Evolutionary conservation across 345 rosid species (phyloP).

Genomic region (Chamaenerion angustifolium): DNA sequence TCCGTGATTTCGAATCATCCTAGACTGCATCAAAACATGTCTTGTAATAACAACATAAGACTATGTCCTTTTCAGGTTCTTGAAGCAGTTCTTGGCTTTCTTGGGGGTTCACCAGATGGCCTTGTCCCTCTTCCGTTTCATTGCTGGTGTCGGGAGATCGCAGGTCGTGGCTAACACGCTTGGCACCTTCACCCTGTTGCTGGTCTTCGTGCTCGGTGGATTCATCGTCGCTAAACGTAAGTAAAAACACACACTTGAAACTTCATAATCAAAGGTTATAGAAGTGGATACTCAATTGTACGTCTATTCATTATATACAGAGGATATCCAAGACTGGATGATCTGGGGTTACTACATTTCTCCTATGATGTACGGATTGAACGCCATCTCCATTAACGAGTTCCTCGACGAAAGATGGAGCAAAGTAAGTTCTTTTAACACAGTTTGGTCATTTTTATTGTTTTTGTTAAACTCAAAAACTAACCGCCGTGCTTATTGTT

Average conservation of each 20-base stretch:
- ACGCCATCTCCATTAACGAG: conserved; percentile 20
- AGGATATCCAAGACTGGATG: conserved; percentile 12
- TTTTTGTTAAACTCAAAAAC: too few relatives aligned
- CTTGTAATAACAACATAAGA: background rate
- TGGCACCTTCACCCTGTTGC: conserved; percentile 30
- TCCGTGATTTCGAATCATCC: too few relatives aligned
- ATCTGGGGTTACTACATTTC: conserved; percentile 19
- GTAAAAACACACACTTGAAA: conserved; percentile 10
- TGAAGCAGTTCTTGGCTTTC: conserved; percentile 35
- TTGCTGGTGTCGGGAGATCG: conserved; percentile 40
- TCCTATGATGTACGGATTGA: conserved; percentile 21
- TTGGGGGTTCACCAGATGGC: conserved; percentile 34
- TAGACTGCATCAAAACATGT: too few relatives aligned
- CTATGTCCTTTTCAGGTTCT: conserved; percentile 17
- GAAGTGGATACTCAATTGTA: background rate
- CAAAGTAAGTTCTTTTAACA: conserved; percentile 9
- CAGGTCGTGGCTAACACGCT: conserved; percentile 33
- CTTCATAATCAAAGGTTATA: too few relatives aligned
- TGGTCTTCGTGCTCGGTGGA: conserved; percentile 31
- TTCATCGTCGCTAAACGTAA: conserved; percentile 16
- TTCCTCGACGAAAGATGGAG: conserved; percentile 13
- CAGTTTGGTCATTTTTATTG: too few relatives aligned
- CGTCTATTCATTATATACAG: conserved; percentile 18
- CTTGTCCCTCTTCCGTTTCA: conserved; percentile 33
- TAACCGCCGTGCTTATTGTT: too few relatives aligned